Base-by-base conservation (phyloP, 306 rosid species). In the Nissolia schottii region DNA sequence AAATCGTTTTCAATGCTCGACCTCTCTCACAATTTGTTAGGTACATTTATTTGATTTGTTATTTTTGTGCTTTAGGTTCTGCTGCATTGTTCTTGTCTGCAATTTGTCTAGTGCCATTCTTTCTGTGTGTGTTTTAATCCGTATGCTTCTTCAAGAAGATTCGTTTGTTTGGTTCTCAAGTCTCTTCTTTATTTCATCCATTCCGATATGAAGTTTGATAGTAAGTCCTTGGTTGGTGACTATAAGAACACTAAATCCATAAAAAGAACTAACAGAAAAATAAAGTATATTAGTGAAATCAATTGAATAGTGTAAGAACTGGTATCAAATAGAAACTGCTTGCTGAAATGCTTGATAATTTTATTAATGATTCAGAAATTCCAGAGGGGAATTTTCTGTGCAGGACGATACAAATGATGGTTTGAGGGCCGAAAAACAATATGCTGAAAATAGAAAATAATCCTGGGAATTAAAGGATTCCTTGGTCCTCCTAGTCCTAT, bases 11-110 rank as follows among this genome's bases (percentile, higher is more conserved):
- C 92, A 28, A 64, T 93, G 86, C 89, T 93, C 38, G 97, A 93
- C 81, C 87, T 93, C 76, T 93, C 98, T 75, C 97, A 93, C 87
- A 93, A 93, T 77, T 59, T 84, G 53, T 83, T 93, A 83, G 98
- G 98, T 91, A 84, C 60, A 18, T 4, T 32, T 50, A 35, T 53
- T 69, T 67, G 55, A 43, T 64, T 43, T 79, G 37, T 46, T 25
- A 37, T 59, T 23, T 34, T 75, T 61, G 59, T 75, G 32, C 53
- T 71, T 1, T 64, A 4, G 35, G 56, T 70, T 64, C 29, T 25
- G 51, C 71, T 51, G 16, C 35, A 41, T 50, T 28, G 10, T 46
- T 63, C 61, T 23, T 38, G 32, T 34, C 16, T 70, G 67, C 65
- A 70, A 35, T 22, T 48, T 19, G 23, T 54, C 43, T 49, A 53